These are phyloP conservation scores for Verticillium longisporum DNA, from an alignment of 2,329 filamentous ascomycete species.

Conservation along the genomic window DNA sequence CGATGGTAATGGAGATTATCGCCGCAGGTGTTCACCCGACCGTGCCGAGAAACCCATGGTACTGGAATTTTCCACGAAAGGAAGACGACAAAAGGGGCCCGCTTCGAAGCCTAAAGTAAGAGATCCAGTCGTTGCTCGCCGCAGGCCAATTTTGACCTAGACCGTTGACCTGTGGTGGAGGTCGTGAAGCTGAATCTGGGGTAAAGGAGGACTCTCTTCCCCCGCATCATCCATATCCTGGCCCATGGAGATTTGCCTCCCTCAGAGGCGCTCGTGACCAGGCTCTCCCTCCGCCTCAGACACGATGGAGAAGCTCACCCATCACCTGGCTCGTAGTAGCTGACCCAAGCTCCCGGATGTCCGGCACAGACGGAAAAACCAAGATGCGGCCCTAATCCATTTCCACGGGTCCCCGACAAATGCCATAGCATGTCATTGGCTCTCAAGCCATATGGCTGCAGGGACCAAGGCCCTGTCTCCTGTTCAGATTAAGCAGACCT, in stretches of 20 bases:
- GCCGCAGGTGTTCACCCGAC: background rate
- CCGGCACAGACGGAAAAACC: background rate
- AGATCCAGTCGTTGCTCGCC: background rate
- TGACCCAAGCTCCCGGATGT: background rate
- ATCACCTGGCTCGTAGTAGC: background rate
- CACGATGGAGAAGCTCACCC: background rate
- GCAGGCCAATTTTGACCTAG: background rate
- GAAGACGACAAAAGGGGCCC: background rate
- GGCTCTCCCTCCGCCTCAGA: too few species aligned
- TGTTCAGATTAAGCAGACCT: too few species aligned
- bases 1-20: background rate
- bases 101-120: background rate
- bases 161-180: background rate
- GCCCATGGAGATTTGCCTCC: background rate
- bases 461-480: too few species aligned
- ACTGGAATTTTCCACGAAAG: background rate
- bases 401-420: background rate
- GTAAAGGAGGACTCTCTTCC: background rate
- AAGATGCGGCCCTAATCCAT: background rate
- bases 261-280: background rate
- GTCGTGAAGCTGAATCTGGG: background rate
- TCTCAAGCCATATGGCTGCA: background rate
- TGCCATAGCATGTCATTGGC: background rate
- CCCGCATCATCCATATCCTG: background rate
- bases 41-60: background rate